These are phyloP conservation scores for Aspergillus udagawae DNA, from an alignment of 2,329 filamentous ascomycete species.

Conservation along the genomic window DNA sequence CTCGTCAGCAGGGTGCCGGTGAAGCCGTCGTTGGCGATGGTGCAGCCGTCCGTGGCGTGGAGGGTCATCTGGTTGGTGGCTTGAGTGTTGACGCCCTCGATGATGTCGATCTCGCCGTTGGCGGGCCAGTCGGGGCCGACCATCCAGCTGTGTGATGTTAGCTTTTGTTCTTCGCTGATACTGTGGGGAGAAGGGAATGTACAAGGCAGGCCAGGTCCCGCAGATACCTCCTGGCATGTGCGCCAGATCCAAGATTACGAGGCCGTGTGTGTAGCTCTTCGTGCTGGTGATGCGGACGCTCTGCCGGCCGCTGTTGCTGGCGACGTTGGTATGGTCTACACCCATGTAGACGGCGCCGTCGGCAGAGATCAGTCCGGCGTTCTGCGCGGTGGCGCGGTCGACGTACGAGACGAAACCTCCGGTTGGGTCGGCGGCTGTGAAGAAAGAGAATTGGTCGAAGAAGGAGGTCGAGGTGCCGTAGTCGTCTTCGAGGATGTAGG, in stretches of 20 bases:
- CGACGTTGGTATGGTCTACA: constrained; percentile 59
- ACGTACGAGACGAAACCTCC: constrained; percentile 70
- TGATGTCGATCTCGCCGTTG: constrained; percentile 72
- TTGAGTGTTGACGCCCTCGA: constrained; percentile 70
- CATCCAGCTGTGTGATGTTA: constrained; percentile 41
- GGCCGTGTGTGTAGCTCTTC: constrained; percentile 59
- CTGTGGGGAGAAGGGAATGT: constrained; percentile 7
- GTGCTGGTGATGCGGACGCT: constrained; percentile 70
- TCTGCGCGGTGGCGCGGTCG: constrained; percentile 54
- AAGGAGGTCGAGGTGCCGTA: constrained; percentile 44
- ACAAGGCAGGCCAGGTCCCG: constrained; percentile 69
- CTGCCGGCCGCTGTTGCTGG: constrained; percentile 56
- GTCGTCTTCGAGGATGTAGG: constrained; percentile 46
- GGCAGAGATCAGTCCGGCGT: constrained; percentile 54
- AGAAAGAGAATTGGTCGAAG: constrained; percentile 53
- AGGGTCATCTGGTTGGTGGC: constrained; percentile 61
- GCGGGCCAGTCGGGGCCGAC: constrained; percentile 67
- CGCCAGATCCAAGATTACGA: constrained; percentile 67
- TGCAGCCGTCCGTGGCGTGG: constrained; percentile 61
- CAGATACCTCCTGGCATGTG: constrained; percentile 71
- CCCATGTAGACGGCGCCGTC: constrained; percentile 62
- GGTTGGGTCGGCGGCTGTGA: constrained; percentile 61
- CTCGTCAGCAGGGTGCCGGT: constrained; percentile 45
- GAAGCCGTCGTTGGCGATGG: constrained; percentile 49
- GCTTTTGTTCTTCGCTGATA: not conserved